These are phyloP conservation scores for Cephaloascus fragrans DNA, from an alignment of 805 yeast species.

Conservation along the genomic window DNA sequence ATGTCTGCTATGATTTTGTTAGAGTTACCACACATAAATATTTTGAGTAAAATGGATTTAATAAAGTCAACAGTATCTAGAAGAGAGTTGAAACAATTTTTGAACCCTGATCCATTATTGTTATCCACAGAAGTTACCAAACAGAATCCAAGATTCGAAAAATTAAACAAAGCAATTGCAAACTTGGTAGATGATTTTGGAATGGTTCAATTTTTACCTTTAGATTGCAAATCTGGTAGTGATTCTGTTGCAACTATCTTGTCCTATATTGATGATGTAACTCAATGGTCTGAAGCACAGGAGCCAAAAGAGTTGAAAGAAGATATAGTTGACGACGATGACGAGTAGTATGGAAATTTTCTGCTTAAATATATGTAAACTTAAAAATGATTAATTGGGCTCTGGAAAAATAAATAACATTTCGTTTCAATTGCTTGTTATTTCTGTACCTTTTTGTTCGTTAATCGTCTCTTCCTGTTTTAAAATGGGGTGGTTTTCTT, in stretches of 20 bases:
- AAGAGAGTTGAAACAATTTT: slow-evolving; percentile 69
- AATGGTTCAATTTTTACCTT: slow-evolving; percentile 93
- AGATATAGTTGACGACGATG: slow-evolving; percentile 55
- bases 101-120: slow-evolving; percentile 87
- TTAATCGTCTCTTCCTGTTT: no score
- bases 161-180: slow-evolving; percentile 74
- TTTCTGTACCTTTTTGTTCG: no score
- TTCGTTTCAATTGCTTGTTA: no score
- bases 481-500: background rate
- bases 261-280: slow-evolving; percentile 90
- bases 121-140: slow-evolving; percentile 42
- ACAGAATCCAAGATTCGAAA: slow-evolving; percentile 52
- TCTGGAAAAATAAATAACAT: no score
- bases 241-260: slow-evolving; percentile 74
- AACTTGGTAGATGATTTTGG: slow-evolving; percentile 94
- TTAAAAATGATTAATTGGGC: no score
- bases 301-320: slow-evolving; percentile 96
- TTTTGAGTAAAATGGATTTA: slow-evolving; percentile 79
- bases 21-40: slow-evolving; percentile 91
- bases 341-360: slow-evolving; percentile 17
- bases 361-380: no score
- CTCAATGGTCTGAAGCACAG: slow-evolving; percentile 95
- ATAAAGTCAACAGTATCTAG: slow-evolving; percentile 70
- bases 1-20: slow-evolving; percentile 97
- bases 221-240: slow-evolving; percentile 54